These are phyloP conservation scores for Zizania palustris DNA, from an alignment of 202 grass and related monocot species.

Conservation along the genomic window DNA sequence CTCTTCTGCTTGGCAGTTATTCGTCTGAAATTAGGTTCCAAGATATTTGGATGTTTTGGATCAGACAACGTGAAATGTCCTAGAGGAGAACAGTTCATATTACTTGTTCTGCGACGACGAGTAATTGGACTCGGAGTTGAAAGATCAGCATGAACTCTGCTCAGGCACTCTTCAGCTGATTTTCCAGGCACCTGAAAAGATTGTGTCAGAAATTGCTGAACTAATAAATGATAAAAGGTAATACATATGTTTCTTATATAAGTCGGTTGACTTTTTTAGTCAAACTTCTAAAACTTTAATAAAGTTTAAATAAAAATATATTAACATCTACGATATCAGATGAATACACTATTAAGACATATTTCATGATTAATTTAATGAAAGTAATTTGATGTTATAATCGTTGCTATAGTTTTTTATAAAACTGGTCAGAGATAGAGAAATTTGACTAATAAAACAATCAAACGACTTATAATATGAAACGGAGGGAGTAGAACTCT, in stretches of 20 bases:
- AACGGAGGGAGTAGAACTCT: not conserved
- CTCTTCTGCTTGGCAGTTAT: conserved; percentile 60
- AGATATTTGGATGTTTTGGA: conserved; percentile 45
- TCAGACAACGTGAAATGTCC: conserved; percentile 61
- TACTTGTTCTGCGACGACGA: conserved; percentile 58
- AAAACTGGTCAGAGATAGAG: too few relatives aligned
- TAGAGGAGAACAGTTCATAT: conserved; percentile 59
- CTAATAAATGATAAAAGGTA: conserved; percentile 18
- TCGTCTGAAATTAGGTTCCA: conserved; percentile 41
- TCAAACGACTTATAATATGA: too few relatives aligned
- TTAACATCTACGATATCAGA: too few relatives aligned
- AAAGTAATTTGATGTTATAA: too few relatives aligned
- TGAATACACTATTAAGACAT: too few relatives aligned
- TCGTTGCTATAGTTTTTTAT: too few relatives aligned
- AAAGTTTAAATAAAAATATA: too few relatives aligned
- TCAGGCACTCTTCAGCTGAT: conserved; percentile 79
- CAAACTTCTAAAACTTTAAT: too few relatives aligned
- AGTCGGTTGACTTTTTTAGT: too few relatives aligned
- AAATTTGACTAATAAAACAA: too few relatives aligned
- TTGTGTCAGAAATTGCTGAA: conserved; percentile 19
- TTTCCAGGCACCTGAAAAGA: conserved; percentile 72
- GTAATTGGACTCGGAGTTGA: conserved; percentile 65
- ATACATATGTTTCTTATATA: too few relatives aligned
- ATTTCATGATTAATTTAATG: too few relatives aligned
- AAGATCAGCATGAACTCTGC: conserved; percentile 69